Conservation (phyloP, 805 yeast genomes). For the Cyberlindnera meyerae region DNA sequence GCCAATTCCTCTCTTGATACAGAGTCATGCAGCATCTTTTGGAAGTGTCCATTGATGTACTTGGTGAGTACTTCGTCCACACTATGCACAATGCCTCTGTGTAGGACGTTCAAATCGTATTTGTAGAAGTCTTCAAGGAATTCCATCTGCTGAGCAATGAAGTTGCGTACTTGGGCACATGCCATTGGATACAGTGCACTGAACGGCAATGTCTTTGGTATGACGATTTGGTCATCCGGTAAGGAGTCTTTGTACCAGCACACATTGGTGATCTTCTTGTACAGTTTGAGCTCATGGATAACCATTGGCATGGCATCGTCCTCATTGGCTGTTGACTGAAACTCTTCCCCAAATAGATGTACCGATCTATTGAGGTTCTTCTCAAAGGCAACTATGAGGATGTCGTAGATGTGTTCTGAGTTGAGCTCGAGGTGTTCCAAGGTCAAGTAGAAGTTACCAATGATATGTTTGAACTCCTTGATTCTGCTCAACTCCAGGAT, state of each 20-base stretch:
- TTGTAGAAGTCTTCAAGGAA: slow-evolving; percentile 66
- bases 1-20: slow-evolving; percentile 85
- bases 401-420: slow-evolving; percentile 53
- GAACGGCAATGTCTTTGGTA: slow-evolving; percentile 74
- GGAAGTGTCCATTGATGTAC: slow-evolving; percentile 61
- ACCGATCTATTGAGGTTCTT: slow-evolving; percentile 55
- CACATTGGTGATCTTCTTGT: slow-evolving; percentile 55
- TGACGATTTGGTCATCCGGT: slow-evolving; percentile 30
- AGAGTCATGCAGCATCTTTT: slow-evolving; percentile 51
- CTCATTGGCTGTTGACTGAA: slow-evolving; percentile 56
- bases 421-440: slow-evolving; percentile 68
- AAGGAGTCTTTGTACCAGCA: slow-evolving; percentile 66
- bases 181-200: slow-evolving; percentile 84
- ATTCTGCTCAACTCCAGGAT: slow-evolving; percentile 40
- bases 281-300: slow-evolving; percentile 54
- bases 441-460: slow-evolving; percentile 71
- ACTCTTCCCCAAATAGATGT: slow-evolving; percentile 53
- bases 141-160: slow-evolving; percentile 55
- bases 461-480: slow-evolving; percentile 35
- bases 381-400: slow-evolving; percentile 54
- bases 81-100: slow-evolving; percentile 51
- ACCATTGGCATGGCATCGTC: slow-evolving; percentile 89
- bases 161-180: slow-evolving; percentile 67
- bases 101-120: slow-evolving; percentile 54
- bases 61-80: slow-evolving; percentile 67